phyloP scores from a whole-genome alignment of 768 basidiomycete genomes.

The Pholiota molesta region DNA sequence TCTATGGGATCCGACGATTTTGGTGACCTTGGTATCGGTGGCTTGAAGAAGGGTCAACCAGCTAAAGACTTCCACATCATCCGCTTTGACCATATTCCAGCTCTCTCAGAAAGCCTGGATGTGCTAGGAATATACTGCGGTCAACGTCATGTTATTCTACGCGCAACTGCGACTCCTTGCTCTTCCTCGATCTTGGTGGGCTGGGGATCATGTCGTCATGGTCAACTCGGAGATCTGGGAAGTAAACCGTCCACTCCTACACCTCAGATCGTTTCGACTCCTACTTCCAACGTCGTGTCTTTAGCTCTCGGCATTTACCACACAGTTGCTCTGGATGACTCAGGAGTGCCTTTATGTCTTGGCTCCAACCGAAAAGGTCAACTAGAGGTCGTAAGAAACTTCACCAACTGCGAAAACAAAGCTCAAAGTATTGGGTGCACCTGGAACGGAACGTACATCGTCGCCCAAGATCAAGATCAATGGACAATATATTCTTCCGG shows the following conservation, averaged over 20 bases:
- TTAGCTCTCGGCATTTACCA: slow-evolving; percentile 47
- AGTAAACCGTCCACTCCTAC: slow-evolving; percentile 30
- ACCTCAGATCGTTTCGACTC: slow-evolving; percentile 39
- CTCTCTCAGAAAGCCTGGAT: slow-evolving; percentile 19
- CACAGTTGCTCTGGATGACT: slow-evolving; percentile 56
- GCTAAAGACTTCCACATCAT: slow-evolving; percentile 41
- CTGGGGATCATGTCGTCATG: slow-evolving; percentile 87
- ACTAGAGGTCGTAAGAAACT: slow-evolving; percentile 39
- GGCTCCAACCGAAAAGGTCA: slow-evolving; percentile 80
- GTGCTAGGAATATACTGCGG: slow-evolving; percentile 61
- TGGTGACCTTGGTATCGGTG: slow-evolving; percentile 73
- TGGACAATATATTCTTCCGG: slow-evolving; percentile 44
- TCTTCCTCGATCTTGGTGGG: slow-evolving; percentile 49
- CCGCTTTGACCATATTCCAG: slow-evolving; percentile 40
- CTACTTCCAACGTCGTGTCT: slow-evolving; percentile 31
- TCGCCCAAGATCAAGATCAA: slow-evolving; percentile 25
- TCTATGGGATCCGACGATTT: slow-evolving; percentile 88
- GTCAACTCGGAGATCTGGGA: slow-evolving; percentile 66
- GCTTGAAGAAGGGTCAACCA: slow-evolving; percentile 18
- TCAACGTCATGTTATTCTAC: slow-evolving; percentile 70
- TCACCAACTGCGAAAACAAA: slow-evolving; percentile 24
- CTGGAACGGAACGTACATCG: slow-evolving; percentile 79
- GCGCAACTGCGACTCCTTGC: slow-evolving; percentile 34
- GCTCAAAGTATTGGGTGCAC: slow-evolving; percentile 53
- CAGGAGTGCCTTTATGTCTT: slow-evolving; percentile 51